Evolutionary conservation across 192 early-diverging fungal genomes (phyloP).

Genomic region (Backusella sp.): DNA sequence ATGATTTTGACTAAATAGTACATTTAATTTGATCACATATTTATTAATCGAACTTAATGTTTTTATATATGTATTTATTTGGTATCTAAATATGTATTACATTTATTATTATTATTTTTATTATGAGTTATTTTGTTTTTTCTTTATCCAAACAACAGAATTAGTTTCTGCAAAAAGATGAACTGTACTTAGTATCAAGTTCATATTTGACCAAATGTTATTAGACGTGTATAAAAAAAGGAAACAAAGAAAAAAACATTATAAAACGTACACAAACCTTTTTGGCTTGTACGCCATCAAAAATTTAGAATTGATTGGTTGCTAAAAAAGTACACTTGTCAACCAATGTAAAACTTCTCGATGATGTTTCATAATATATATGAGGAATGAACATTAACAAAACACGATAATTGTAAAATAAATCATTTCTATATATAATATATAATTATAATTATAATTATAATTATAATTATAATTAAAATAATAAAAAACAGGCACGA

Average conservation of each 20-base stretch:
- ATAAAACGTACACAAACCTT: background rate
- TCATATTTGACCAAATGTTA: background rate
- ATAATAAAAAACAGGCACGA: background rate
- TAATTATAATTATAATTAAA: too few species aligned
- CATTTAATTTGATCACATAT: background rate
- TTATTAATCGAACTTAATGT: background rate
- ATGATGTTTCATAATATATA: background rate
- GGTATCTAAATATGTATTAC: background rate
- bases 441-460: too few species aligned
- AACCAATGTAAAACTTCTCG: background rate
- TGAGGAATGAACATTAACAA: background rate
- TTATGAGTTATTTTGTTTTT: background rate
- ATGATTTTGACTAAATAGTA: background rate
- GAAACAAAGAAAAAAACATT: background rate
- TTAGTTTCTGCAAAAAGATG: background rate
- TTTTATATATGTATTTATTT: background rate
- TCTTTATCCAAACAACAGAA: background rate
- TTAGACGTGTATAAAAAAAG: background rate
- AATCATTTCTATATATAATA: background rate
- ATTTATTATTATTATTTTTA: background rate
- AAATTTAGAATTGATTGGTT: background rate
- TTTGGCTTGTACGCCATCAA: background rate
- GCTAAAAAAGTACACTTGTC: background rate
- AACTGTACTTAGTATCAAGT: background rate
- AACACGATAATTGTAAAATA: background rate